A percentile compares a stretch with the other conserved stretches of the same genome.
Evolutionary conservation across 2,329 filamentous ascomycete species (phyloP).

Genomic region (Phialophora verrucosa): DNA sequence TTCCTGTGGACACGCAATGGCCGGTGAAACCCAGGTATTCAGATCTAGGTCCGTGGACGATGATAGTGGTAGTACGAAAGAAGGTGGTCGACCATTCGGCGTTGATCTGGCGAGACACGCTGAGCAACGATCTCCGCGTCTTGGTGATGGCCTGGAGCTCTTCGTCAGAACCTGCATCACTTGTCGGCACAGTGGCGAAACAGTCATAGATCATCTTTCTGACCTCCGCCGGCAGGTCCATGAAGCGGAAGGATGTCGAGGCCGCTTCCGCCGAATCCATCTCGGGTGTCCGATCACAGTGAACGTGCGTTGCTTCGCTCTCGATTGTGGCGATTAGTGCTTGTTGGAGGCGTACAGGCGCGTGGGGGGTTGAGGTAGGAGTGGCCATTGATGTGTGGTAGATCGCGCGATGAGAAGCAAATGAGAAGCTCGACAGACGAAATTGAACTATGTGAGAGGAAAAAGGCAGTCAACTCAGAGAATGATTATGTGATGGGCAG

Average conservation of each 20-base stretch:
- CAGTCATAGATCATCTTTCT: background rate
- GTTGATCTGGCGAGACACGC: background rate
- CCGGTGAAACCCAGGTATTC: background rate
- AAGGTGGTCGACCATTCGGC: constrained; percentile 6
- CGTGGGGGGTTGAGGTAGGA: background rate
- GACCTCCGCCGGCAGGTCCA: background rate
- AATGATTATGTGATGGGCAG: background rate
- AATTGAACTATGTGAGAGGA: no score
- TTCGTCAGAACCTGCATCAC: background rate
- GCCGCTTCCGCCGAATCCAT: background rate
- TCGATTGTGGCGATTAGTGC: background rate
- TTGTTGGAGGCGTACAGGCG: background rate
- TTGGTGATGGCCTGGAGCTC: background rate
- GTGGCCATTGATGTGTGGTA: background rate
- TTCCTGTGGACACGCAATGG: background rate
- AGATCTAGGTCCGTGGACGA: constrained; percentile 1
- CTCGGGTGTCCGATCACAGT: background rate
- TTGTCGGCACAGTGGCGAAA: background rate
- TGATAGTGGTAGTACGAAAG: constrained; percentile 3
- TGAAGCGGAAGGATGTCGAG: background rate
- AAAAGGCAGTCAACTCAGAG: background rate
- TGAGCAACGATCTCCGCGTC: background rate
- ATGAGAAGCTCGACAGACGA: background rate
- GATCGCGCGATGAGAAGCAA: background rate
- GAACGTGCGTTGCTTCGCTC: background rate